Percentiles rank a stretch among this genome's conserved stretches.
Conservation (phyloP, 495 filamentous ascomycete genomes). For the Clavariopsis aquatica region DNA sequence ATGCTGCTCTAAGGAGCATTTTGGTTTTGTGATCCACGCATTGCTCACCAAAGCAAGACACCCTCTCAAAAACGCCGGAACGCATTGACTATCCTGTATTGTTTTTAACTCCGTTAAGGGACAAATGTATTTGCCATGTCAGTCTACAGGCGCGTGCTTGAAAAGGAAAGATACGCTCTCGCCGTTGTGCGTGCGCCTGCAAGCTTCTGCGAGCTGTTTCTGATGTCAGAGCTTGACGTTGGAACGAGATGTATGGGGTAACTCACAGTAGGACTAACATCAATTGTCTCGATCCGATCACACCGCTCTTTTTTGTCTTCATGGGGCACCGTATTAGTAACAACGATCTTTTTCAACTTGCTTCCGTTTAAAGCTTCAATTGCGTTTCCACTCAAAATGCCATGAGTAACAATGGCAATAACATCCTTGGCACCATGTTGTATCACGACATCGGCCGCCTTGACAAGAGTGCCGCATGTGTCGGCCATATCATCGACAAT, state of each 20-base stretch:
- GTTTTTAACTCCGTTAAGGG: background rate
- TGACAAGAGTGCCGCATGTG: conserved; percentile 91
- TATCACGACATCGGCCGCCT: conserved; percentile 89
- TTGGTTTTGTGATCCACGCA: background rate
- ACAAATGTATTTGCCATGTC: background rate
- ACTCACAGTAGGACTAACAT: conserved; percentile 83
- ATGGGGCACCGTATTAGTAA: conserved; percentile 96
- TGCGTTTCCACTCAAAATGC: conserved; percentile 88
- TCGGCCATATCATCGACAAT: conserved; percentile 79
- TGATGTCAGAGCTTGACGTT: background rate
- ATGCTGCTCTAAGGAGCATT: background rate
- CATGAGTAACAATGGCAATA: conserved; percentile 94
- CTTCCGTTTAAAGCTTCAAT: conserved; percentile 88
- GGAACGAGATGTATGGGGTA: background rate
- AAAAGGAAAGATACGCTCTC: conserved; percentile 93
- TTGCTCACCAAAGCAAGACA: background rate
- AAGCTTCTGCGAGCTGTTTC: conserved; percentile 58
- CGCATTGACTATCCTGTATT: background rate
- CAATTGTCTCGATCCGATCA: conserved; percentile 81
- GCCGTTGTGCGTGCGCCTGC: conserved; percentile 92
- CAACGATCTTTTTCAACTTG: conserved; percentile 74
- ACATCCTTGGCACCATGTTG: conserved; percentile 84
- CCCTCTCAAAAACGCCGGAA: background rate
- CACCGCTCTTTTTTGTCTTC: conserved; percentile 78
- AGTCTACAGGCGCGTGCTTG: conserved; percentile 71